Percentiles rank a stretch among this genome's conserved stretches.
These are phyloP conservation scores for Aspergillus campestris DNA, from an alignment of 495 filamentous ascomycete genomes.

Conservation along the genomic window DNA sequence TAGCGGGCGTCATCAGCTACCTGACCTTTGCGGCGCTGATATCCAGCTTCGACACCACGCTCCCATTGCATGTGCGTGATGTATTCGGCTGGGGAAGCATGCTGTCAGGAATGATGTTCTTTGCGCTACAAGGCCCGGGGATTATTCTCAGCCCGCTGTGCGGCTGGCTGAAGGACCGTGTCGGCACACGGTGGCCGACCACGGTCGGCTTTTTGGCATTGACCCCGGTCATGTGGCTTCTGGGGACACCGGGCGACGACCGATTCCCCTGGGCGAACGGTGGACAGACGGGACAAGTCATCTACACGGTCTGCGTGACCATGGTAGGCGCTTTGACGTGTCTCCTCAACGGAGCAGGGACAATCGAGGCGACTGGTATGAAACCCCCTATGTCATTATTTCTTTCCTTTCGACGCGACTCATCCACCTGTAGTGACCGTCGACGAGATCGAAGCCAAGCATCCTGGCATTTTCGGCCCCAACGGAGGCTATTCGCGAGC, in stretches of 20 bases:
- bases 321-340: constrained; percentile 7
- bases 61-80: constrained; percentile 20
- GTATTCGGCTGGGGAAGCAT: constrained; percentile 15
- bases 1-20: constrained; percentile 7
- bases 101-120: constrained; percentile 16
- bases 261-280: constrained; percentile 11
- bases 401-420: background rate
- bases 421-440: constrained; percentile 8
- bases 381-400: background rate
- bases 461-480: constrained; percentile 16
- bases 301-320: constrained; percentile 9
- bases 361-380: constrained; percentile 18
- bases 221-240: constrained; percentile 12
- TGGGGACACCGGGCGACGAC: constrained; percentile 15
- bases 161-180: constrained; percentile 21
- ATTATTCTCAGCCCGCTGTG: constrained; percentile 14
- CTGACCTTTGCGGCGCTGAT: constrained; percentile 10
- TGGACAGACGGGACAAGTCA: constrained; percentile 1
- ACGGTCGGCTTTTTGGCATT: constrained; percentile 11
- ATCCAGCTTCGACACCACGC: constrained; percentile 21
- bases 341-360: constrained; percentile 16
- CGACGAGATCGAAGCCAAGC: constrained; percentile 11
- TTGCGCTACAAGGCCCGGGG: constrained; percentile 11
- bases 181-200: constrained; percentile 14
- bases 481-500: constrained; percentile 23